Percentiles rank a stretch among this genome's conserved stretches.
These are phyloP conservation scores for Carex littledalei DNA, from an alignment of 176 grass and related monocot genomes.

Conservation along the genomic window DNA sequence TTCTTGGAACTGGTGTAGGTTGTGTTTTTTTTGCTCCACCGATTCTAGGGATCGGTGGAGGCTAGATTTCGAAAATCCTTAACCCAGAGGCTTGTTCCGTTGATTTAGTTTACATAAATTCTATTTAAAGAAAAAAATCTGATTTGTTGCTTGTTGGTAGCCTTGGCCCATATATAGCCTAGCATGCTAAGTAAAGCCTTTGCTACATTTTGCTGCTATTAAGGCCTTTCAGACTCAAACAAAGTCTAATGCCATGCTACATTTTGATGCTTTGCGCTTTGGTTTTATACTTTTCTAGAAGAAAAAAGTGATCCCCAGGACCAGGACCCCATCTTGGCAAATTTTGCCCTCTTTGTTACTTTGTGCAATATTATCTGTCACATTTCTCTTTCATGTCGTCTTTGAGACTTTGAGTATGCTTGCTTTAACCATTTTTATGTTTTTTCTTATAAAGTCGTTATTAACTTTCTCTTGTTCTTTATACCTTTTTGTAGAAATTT, in stretches of 20 bases:
- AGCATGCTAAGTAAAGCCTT: background rate
- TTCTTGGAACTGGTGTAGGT: too few species aligned
- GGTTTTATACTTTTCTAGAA: too few species aligned
- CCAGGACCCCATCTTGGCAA: too few species aligned
- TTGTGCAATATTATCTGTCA: background rate
- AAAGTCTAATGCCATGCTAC: background rate
- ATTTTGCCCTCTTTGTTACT: background rate
- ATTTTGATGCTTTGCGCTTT: background rate
- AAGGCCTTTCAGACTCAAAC: background rate
- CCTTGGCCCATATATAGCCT: background rate
- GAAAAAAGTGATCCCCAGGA: too few species aligned
- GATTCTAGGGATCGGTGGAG: too few species aligned
- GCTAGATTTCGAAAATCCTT: too few species aligned
- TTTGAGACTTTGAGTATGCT: background rate
- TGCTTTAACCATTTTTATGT: background rate
- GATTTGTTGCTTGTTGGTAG: background rate
- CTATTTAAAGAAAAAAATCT: too few species aligned
- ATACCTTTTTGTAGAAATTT: background rate
- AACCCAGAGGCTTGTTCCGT: too few species aligned
- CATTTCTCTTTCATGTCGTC: background rate
- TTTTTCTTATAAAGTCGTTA: background rate
- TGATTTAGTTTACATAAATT: too few species aligned
- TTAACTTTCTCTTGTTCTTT: background rate
- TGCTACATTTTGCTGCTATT: too few species aligned
- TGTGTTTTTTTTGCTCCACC: too few species aligned